These are phyloP conservation scores for Yamadazyma diospyri DNA, from an alignment of 1,139 yeast genomes.

Conservation along the genomic window DNA sequence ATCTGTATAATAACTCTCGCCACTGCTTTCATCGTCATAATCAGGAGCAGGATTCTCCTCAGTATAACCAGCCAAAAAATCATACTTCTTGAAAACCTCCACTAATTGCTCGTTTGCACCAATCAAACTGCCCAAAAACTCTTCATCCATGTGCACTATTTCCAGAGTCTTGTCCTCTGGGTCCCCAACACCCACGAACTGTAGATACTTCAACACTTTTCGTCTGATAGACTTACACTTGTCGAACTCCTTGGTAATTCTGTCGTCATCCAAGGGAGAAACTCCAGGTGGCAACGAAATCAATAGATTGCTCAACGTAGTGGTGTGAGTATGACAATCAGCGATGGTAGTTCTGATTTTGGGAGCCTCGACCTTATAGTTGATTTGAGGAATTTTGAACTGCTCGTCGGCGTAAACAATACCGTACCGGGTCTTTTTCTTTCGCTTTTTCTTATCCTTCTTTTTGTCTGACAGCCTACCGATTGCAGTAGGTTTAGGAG, in stretches of 20 bases:
- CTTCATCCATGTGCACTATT: conserved; percentile 53
- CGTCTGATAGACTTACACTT: conserved; percentile 76
- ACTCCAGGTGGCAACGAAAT: conserved; percentile 50
- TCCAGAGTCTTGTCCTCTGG: conserved; percentile 26
- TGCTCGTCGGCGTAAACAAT: conserved; percentile 49
- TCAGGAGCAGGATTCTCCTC: conserved; percentile 35
- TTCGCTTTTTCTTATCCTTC: conserved; percentile 16
- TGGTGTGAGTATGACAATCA: conserved; percentile 71
- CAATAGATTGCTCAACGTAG: conserved; percentile 66
- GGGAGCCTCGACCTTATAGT: conserved; percentile 70
- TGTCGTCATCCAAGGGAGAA: conserved; percentile 59
- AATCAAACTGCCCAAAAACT: conserved; percentile 77
- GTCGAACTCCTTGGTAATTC: conserved; percentile 60
- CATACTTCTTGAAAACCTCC: conserved; percentile 64
- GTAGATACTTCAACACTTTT: conserved; percentile 74
- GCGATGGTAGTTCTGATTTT: conserved; percentile 67
- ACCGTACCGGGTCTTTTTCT: conserved; percentile 19
- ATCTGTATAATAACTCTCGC: conserved; percentile 43
- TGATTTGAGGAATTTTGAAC: conserved; percentile 64
- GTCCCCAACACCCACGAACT: conserved; percentile 62
- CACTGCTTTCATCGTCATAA: conserved; percentile 28
- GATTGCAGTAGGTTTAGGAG: conserved; percentile 18
- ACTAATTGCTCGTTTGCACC: conserved; percentile 90
- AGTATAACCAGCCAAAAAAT: conserved; percentile 40
- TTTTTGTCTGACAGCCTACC: conserved; percentile 3